Evolutionary conservation across 2,329 filamentous ascomycete species (phyloP).

Genomic region (Coniella lustricola): DNA sequence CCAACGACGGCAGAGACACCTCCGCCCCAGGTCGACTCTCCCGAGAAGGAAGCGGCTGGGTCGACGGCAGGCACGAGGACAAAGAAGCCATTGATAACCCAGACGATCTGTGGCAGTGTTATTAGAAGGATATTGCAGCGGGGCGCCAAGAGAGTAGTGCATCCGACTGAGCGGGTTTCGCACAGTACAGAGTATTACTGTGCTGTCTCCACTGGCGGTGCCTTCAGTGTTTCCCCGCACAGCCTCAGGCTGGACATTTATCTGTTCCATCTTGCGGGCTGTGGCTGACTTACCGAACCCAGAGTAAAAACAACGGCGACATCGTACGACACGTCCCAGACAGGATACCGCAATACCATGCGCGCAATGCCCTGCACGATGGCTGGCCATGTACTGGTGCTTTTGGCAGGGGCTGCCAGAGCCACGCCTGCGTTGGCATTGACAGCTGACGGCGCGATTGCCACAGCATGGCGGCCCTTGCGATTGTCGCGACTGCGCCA

Average conservation of each 20-base stretch:
- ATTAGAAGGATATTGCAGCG: too few species aligned
- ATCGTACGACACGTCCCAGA: slow-evolving; percentile 37
- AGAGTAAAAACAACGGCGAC: slow-evolving; percentile 34
- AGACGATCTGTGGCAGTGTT: slow-evolving; percentile 28
- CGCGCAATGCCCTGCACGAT: slow-evolving; percentile 25
- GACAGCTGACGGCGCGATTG: slow-evolving; percentile 19
- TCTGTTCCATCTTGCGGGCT: too few species aligned
- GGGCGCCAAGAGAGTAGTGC: too few species aligned
- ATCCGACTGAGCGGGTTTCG: too few species aligned
- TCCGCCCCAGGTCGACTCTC: slow-evolving; percentile 46
- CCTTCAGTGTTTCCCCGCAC: not conserved
- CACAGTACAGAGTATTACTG: too few species aligned
- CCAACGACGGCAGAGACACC: slow-evolving; percentile 61
- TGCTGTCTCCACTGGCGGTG: too few species aligned
- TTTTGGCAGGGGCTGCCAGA: slow-evolving; percentile 5
- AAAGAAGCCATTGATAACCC: slow-evolving; percentile 57
- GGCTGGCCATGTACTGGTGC: slow-evolving; percentile 22
- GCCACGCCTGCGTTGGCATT: slow-evolving; percentile 3
- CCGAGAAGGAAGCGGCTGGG: slow-evolving; percentile 45
- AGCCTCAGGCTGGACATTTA: too few species aligned
- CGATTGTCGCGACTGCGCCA: slow-evolving; percentile 38
- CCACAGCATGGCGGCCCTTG: slow-evolving; percentile 33
- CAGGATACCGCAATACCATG: slow-evolving; percentile 30
- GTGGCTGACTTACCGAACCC: slow-evolving; percentile 20
- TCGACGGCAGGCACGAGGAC: slow-evolving; percentile 51